phyloP scores from a whole-genome alignment of 805 yeast genomes.

The Saccharomycopsis olivae region DNA sequence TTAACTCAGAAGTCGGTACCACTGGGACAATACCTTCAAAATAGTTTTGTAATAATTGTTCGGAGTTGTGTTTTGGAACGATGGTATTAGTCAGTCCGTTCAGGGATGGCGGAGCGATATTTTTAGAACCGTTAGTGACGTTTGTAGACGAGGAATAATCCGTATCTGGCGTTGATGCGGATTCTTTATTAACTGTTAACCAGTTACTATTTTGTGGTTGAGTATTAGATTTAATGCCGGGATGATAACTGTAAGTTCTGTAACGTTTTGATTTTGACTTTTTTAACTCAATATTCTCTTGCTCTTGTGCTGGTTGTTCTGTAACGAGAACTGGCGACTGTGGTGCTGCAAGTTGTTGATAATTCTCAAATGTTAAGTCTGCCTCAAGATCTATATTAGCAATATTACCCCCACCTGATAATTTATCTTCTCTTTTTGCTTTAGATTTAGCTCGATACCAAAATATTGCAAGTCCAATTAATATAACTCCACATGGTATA shows the following conservation, averaged over 20 bases:
- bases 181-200: neutral
- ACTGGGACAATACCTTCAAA: slow-evolving; percentile 18
- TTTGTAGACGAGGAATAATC: slow-evolving; percentile 6
- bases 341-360: slow-evolving; percentile 15
- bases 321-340: slow-evolving; percentile 3
- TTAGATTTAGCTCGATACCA: neutral
- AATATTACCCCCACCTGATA: neutral
- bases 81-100: neutral
- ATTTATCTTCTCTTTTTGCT: slow-evolving; percentile 1
- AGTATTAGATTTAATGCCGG: neutral
- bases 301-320: neutral
- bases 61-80: slow-evolving; percentile 5
- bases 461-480: neutral
- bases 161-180: slow-evolving; percentile 5
- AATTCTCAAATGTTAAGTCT: slow-evolving; percentile 18
- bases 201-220: neutral
- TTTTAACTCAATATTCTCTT: neutral
- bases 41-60: slow-evolving; percentile 16
- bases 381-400: slow-evolving; percentile 14
- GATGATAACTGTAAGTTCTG: slow-evolving; percentile 18
- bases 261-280: slow-evolving; percentile 12
- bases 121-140: neutral
- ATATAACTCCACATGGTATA: slow-evolving; percentile 14
- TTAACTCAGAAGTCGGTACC: neutral
- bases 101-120: neutral